A percentile compares a stretch with the other conserved stretches of the same genome.
phyloP scores from a whole-genome alignment of 805 yeast genomes.

The Isabelozyma heimii region DNA sequence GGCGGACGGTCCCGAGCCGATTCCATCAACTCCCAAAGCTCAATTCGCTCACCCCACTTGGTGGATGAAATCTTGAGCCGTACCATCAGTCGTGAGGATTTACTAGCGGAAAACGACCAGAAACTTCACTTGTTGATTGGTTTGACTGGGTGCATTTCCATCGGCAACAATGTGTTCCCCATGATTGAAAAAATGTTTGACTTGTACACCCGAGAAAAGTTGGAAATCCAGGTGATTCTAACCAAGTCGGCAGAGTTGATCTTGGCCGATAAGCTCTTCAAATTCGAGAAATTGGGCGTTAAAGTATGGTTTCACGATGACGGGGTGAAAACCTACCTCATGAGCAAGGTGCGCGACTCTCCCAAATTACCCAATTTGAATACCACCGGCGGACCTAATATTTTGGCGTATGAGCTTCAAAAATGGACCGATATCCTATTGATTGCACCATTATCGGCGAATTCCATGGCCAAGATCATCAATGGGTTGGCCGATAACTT shows the following conservation, averaged over 20 bases:
- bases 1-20: background rate
- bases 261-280: slow-evolving; percentile 14
- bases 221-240: slow-evolving; percentile 22
- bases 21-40: background rate
- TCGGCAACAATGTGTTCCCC: slow-evolving; percentile 16
- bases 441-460: slow-evolving; percentile 22
- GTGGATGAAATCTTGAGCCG: background rate
- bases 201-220: slow-evolving; percentile 14
- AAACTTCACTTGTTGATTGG: slow-evolving; percentile 23
- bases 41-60: background rate
- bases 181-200: slow-evolving; percentile 22
- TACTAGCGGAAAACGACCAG: slow-evolving; percentile 7
- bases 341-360: slow-evolving; percentile 7
- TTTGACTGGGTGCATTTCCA: slow-evolving; percentile 22
- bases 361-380: background rate
- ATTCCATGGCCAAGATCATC: slow-evolving; percentile 22
- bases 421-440: slow-evolving; percentile 26
- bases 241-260: slow-evolving; percentile 22
- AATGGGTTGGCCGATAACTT: slow-evolving; percentile 23
- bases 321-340: slow-evolving; percentile 11
- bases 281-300: slow-evolving; percentile 19
- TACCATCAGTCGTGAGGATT: background rate
- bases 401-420: slow-evolving; percentile 16
- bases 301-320: slow-evolving; percentile 24
- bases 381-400: slow-evolving; percentile 7